phyloP scores from a whole-genome alignment of 1,139 yeast genomes.

The Pichia sp. region DNA sequence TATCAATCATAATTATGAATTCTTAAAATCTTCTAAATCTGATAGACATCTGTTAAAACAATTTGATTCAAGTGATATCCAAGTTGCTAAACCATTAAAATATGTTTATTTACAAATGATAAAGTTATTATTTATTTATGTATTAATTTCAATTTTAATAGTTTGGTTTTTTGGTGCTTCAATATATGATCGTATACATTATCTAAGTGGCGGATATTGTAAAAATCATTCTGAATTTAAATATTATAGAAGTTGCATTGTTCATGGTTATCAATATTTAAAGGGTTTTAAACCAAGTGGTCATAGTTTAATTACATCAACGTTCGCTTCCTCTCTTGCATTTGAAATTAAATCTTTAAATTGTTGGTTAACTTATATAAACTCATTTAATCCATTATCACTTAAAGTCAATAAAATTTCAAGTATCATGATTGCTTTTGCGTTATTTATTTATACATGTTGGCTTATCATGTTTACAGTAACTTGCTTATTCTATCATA shows the following conservation, averaged over 20 bases:
- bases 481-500: conserved; percentile 61
- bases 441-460: neutral
- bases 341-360: conserved; percentile 32
- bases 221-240: conserved; percentile 15
- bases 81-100: neutral
- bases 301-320: conserved; percentile 48
- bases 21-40: neutral
- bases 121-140: conserved; percentile 17
- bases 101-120: neutral
- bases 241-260: conserved; percentile 19
- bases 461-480: conserved; percentile 35
- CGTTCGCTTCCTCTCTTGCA: conserved; percentile 40
- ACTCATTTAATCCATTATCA: neutral
- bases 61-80: conserved; percentile 1
- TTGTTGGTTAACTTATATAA: conserved; percentile 6
- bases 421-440: neutral
- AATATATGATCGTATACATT: conserved; percentile 39
- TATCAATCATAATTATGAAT: neutral
- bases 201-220: conserved; percentile 40
- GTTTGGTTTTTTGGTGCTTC: conserved; percentile 36
- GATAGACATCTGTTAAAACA: conserved; percentile 5
- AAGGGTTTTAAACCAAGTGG: conserved; percentile 63
- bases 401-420: neutral
- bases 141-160: conserved; percentile 26
- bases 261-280: conserved; percentile 35